Percentiles rank a stretch among this genome's conserved stretches.
Conservation (phyloP, 202 grass and related monocot genomes). For the Schoenoplectus triqueter region DNA sequence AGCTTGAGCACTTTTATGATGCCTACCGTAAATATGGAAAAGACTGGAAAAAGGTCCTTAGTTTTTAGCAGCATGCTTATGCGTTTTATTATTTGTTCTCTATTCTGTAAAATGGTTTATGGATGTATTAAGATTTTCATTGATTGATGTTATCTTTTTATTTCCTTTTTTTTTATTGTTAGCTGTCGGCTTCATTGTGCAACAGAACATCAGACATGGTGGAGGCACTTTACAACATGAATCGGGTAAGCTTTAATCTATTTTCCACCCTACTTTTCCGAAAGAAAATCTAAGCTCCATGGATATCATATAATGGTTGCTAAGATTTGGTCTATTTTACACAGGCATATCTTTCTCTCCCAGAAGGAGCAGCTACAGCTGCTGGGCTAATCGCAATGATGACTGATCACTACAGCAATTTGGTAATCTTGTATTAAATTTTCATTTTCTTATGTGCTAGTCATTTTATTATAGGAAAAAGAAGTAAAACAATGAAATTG, state of each 20-base stretch:
- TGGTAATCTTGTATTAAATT: slow-evolving; percentile 59
- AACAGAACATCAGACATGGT: slow-evolving; percentile 94
- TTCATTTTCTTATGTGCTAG: slow-evolving; percentile 14
- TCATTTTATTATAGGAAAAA: slow-evolving; percentile 32
- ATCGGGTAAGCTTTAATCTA: slow-evolving; percentile 61
- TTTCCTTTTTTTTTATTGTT: slow-evolving; percentile 32
- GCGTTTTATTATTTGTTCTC: slow-evolving; percentile 3
- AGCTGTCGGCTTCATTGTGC: slow-evolving; percentile 68
- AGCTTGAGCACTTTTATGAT: slow-evolving; percentile 86
- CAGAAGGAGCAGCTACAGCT: slow-evolving; percentile 93
- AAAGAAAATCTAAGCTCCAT: neutral
- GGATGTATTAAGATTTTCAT: neutral
- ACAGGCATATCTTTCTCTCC: slow-evolving; percentile 99
- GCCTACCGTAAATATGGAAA: slow-evolving; percentile 91
- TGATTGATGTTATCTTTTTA: slow-evolving; percentile 21
- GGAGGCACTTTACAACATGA: slow-evolving; percentile 95
- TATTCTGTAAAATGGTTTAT: slow-evolving; percentile 4
- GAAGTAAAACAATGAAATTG: slow-evolving; percentile 29
- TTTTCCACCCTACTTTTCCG: neutral
- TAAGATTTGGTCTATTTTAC: slow-evolving; percentile 48
- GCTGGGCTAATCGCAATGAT: slow-evolving; percentile 98
- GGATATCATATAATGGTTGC: slow-evolving; percentile 29
- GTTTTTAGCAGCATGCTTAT: slow-evolving; percentile 23
- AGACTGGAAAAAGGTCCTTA: slow-evolving; percentile 92
- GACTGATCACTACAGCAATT: slow-evolving; percentile 97